Evolutionary conservation across 2,329 filamentous ascomycete genomes (phyloP), one percentile per base, ranked within the genome.

Genomic region (Fusarium sp.): DNA sequence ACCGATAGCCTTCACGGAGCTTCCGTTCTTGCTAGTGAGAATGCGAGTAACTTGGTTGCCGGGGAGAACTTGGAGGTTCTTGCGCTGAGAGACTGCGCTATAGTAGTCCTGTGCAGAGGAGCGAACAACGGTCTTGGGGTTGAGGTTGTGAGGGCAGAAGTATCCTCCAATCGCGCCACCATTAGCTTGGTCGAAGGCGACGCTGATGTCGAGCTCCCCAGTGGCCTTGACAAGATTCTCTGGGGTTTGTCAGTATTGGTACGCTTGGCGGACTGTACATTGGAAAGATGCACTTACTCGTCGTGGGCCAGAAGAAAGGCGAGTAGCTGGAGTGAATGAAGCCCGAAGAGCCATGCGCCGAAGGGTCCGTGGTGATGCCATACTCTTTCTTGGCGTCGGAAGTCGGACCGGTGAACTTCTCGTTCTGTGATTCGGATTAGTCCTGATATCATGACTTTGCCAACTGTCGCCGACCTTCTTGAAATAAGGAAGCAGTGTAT

Each of bases 401-500:
- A 17, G 32, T 67, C 0, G 75, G 64, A 0, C 66, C 73, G 3
- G 68, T 60, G 30, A 75, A 77, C 8, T 66, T 74, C 15, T 77
- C 75, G 8, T 57, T 77, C 75, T 77, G 15, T 0, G 11, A 30
- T 11, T 12, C 14, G 20, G 17, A 51, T 62, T 30, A 68, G n/a
- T 18, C 8, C 3, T 5, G 8, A 38, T 32, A 10, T 20, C 2
- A 6, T 18, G 14, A 10, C 13, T 10, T 38, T 52, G 26, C 6
- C 3, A 5, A 18, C 4, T 1, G 18, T 14, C 7, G 12, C 3
- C 5, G 41, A 83, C 84, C 75, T 86, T 86, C 41, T 82, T 83
- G 66, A 87, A 83, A 45, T 86, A 87, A 0, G 83, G 85, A 1
- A 84, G 76, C 15, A 88, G 41, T 18, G 77, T 66, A 20, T 78